Evolutionary conservation across 2,329 filamentous ascomycete species (phyloP).

Genomic region (Penicillium sp.): DNA sequence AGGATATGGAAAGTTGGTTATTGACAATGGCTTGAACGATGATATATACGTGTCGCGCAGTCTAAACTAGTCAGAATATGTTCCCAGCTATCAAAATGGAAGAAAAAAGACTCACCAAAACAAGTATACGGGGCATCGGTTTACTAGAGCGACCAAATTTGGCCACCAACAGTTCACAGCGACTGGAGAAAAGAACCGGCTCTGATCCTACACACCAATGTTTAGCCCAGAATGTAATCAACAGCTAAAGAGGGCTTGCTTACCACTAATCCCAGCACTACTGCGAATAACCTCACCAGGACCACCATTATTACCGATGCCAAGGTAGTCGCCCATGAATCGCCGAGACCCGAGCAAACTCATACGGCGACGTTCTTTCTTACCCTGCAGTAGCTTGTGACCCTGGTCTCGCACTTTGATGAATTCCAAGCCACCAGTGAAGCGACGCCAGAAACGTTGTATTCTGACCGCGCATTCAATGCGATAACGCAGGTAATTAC

Average conservation of each 20-base stretch:
- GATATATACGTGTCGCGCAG: conserved; percentile 81
- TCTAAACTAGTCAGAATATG: conserved; percentile 39
- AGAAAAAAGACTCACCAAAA: conserved; percentile 53
- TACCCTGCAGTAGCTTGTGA: conserved; percentile 72
- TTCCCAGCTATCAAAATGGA: neutral
- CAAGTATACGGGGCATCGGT: conserved; percentile 75
- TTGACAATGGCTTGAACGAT: conserved; percentile 80
- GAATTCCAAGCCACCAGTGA: conserved; percentile 84
- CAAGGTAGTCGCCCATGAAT: conserved; percentile 93
- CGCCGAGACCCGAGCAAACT: conserved; percentile 86
- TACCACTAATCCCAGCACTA: conserved; percentile 65
- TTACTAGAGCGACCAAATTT: conserved; percentile 98
- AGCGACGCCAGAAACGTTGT: conserved; percentile 92
- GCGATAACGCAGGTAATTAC: conserved; percentile 89
- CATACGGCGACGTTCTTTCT: conserved; percentile 87
- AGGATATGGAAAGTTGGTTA: conserved; percentile 72
- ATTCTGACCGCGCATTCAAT: conserved; percentile 90
- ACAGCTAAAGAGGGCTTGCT: conserved; percentile 25
- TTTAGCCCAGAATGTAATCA: neutral
- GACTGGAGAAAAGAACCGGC: conserved; percentile 79
- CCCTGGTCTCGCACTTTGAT: conserved; percentile 84
- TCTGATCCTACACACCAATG: conserved; percentile 48
- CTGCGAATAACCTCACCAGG: conserved; percentile 76
- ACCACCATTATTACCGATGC: conserved; percentile 74
- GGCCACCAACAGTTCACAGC: conserved; percentile 82